phyloP scores from a whole-genome alignment of 2,329 filamentous ascomycete genomes.

The Fusarium nelsonii region DNA sequence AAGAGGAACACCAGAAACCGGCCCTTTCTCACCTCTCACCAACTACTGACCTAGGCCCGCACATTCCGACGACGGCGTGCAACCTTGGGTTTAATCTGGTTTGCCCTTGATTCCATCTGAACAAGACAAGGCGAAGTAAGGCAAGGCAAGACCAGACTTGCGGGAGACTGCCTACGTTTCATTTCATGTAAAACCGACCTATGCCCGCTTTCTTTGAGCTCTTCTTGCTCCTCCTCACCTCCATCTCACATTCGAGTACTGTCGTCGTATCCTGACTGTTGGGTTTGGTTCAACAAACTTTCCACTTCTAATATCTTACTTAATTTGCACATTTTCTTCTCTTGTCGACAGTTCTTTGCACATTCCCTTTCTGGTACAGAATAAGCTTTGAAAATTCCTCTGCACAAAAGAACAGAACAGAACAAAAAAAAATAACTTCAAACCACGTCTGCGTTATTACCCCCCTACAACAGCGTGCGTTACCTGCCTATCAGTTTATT shows the following conservation, averaged over 20 bases:
- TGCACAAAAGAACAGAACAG: neutral
- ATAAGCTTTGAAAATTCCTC: conserved; percentile 10
- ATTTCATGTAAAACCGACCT: conserved; percentile 46
- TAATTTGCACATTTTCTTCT: conserved; percentile 7
- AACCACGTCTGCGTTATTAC: neutral
- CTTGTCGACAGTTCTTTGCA: conserved; percentile 1
- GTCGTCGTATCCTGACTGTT: too few relatives aligned
- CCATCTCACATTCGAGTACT: neutral
- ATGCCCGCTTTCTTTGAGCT: conserved; percentile 33
- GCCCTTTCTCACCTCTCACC: conserved; percentile 3
- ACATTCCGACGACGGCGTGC: conserved; percentile 47
- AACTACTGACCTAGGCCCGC: conserved; percentile 31
- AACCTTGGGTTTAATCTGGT: conserved; percentile 32
- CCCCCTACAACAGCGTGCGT: neutral
- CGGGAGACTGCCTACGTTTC: conserved; percentile 47
- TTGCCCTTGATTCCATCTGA: conserved; percentile 46
- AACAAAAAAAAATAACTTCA: neutral
- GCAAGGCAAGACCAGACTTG: conserved; percentile 14
- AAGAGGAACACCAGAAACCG: conserved; percentile 37
- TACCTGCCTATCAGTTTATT: neutral
- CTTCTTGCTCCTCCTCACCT: conserved; percentile 9
- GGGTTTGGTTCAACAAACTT: conserved; percentile 1
- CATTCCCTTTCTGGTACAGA: neutral
- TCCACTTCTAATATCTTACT: conserved; percentile 14
- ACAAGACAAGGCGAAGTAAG: neutral